Evolutionary conservation across 129 eudicot species (phyloP).

Genomic region (Arctium lappa): DNA sequence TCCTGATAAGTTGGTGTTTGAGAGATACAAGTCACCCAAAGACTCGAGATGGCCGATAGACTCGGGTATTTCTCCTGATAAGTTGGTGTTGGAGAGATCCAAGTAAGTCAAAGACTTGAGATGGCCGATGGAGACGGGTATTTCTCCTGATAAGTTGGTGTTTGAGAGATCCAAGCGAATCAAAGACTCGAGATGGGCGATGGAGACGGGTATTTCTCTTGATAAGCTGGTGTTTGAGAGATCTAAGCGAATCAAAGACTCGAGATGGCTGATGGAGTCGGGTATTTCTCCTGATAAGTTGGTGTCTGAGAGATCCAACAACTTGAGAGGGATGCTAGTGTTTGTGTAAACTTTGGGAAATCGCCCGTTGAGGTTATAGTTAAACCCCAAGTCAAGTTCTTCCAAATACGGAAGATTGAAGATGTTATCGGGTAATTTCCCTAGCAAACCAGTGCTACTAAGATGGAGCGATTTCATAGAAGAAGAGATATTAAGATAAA

Average conservation of each 20-base stretch:
- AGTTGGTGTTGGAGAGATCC: neutral
- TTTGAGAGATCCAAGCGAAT: too few relatives aligned
- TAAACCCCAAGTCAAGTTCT: neutral
- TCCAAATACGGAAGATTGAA: neutral
- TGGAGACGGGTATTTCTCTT: too few relatives aligned
- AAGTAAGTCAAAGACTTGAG: neutral
- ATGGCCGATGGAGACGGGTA: neutral
- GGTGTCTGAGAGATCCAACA: neutral
- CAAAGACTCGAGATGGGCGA: too few relatives aligned
- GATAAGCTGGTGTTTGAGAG: neutral
- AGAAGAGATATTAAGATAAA: neutral
- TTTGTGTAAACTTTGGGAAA: conserved; percentile 14
- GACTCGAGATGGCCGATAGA: neutral
- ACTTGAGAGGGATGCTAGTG: neutral
- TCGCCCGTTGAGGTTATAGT: neutral
- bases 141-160: neutral
- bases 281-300: neutral
- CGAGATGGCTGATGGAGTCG: neutral
- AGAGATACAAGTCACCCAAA: neutral
- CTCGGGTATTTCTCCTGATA: conserved; percentile 12
- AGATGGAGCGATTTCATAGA: neutral
- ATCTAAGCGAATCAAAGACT: neutral
- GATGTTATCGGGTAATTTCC: neutral
- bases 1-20: neutral
- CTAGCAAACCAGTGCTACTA: neutral